phyloP scores from a whole-genome alignment of 306 rosid genomes.

The Dryas alaskensis region DNA sequence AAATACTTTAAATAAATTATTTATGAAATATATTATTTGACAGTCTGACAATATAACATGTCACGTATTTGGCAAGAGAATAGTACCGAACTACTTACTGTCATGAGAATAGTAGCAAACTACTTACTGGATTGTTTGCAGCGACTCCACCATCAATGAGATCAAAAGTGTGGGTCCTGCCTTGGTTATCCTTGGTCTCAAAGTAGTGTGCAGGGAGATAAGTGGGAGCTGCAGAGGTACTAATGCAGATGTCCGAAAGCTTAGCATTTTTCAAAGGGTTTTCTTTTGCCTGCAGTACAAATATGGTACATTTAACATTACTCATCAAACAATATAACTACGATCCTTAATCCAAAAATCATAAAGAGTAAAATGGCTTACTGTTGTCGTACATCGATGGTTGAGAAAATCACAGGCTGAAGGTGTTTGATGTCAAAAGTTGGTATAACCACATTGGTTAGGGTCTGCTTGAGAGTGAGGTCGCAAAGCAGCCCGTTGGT shows the following conservation, averaged over 20 bases:
- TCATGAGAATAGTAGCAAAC: no score
- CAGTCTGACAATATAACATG: background rate
- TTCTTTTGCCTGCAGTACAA: slow-evolving; percentile 27
- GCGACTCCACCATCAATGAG: slow-evolving; percentile 48
- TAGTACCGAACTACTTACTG: slow-evolving; percentile 9
- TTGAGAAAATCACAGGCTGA: slow-evolving; percentile 45
- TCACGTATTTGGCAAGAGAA: background rate
- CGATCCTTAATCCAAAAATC: no score
- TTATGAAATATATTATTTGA: no score
- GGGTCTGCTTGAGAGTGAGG: slow-evolving; percentile 26
- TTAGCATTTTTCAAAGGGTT: slow-evolving; percentile 27
- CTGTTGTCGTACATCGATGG: slow-evolving; percentile 28
- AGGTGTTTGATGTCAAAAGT: slow-evolving; percentile 42
- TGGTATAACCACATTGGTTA: slow-evolving; percentile 37
- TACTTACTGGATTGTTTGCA: slow-evolving; percentile 46
- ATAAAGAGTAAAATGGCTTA: background rate
- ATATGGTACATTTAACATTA: background rate
- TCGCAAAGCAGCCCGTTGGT: slow-evolving; percentile 20
- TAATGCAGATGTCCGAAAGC: slow-evolving; percentile 36
- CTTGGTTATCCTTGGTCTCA: slow-evolving; percentile 21
- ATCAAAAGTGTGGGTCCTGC: slow-evolving; percentile 25
- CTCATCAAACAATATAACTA: no score
- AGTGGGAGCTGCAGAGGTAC: slow-evolving; percentile 53
- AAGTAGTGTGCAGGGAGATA: slow-evolving; percentile 43
- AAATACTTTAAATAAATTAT: no score